Evolutionary conservation across 495 filamentous ascomycete species (phyloP).

Genomic region (Hypoxylon rickii): DNA sequence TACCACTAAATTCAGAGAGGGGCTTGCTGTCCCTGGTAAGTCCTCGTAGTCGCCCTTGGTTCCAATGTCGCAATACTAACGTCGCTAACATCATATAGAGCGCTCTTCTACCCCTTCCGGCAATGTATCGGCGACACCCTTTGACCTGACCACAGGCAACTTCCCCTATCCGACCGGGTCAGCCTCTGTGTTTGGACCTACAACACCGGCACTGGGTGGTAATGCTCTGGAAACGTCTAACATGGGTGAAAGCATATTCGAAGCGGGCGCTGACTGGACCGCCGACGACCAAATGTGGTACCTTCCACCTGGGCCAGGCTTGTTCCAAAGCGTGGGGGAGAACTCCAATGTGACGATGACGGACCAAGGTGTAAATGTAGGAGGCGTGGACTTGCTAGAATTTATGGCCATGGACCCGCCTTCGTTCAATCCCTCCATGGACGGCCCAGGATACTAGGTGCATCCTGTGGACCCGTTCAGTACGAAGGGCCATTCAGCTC

Average conservation of each 20-base stretch:
- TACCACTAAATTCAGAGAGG: slow-evolving; percentile 36
- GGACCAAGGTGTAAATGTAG: slow-evolving; percentile 62
- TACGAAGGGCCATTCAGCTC: too few species aligned
- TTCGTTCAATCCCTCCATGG: slow-evolving; percentile 42
- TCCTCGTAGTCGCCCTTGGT: too few species aligned
- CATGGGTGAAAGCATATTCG: slow-evolving; percentile 39
- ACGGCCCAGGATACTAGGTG: slow-evolving; percentile 37
- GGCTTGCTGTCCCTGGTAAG: slow-evolving; percentile 38
- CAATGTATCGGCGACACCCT: slow-evolving; percentile 60
- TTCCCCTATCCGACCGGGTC: slow-evolving; percentile 54
- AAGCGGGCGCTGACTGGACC: slow-evolving; percentile 48
- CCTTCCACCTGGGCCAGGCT: slow-evolving; percentile 56
- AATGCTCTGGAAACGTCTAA: slow-evolving; percentile 36
- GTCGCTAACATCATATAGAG: slow-evolving; percentile 35
- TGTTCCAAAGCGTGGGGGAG: slow-evolving; percentile 58
- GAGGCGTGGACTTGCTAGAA: slow-evolving; percentile 60
- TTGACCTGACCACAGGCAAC: slow-evolving; percentile 52
- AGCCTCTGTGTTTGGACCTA: slow-evolving; percentile 50
- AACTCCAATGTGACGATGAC: slow-evolving; percentile 59
- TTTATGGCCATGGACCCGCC: slow-evolving; percentile 61
- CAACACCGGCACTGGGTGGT: slow-evolving; percentile 47
- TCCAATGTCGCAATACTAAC: too few species aligned
- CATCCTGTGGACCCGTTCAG: slow-evolving; percentile 10
- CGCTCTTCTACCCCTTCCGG: slow-evolving; percentile 51
- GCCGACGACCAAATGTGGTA: slow-evolving; percentile 61